Conservation (phyloP, 2,329 filamentous ascomycete species). For the Trichoderma sp. region DNA sequence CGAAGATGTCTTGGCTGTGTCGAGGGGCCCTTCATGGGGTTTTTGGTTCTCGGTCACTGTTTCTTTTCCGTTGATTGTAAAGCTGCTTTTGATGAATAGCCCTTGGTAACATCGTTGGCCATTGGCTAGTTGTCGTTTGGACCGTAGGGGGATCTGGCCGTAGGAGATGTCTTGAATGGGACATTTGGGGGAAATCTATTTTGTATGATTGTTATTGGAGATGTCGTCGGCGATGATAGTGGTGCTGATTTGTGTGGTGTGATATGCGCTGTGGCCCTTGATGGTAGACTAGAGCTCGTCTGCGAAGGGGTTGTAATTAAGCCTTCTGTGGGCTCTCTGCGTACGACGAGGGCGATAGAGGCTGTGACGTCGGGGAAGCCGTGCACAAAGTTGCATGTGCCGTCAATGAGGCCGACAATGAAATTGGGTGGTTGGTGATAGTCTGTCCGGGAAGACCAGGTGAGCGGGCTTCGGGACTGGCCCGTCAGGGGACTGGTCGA, state of each 20-base stretch:
- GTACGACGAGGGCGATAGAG: neutral
- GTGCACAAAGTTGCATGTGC: neutral
- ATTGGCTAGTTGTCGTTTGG: neutral
- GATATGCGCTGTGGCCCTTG: neutral
- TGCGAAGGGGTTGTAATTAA: neutral
- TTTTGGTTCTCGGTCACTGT: neutral
- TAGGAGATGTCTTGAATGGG: neutral
- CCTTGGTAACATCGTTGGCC: neutral
- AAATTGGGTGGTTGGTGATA: neutral
- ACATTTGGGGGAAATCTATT: neutral
- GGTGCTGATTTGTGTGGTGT: neutral
- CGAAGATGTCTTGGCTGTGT: neutral
- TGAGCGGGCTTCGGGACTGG: conserved; percentile 76
- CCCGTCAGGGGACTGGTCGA: conserved; percentile 60
- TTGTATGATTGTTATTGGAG: neutral
- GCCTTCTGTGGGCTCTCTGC: neutral
- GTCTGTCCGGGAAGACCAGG: conserved; percentile 58
- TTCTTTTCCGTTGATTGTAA: too few relatives aligned
- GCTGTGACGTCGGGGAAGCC: neutral
- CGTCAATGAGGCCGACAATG: neutral
- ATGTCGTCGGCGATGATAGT: neutral
- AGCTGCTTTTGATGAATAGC: conserved; percentile 32
- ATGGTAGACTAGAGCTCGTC: neutral
- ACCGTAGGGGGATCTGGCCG: conserved; percentile 24
- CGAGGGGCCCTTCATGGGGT: neutral